phyloP scores from a whole-genome alignment of 2,329 filamentous ascomycete species.

The Fusarium scirpi region DNA sequence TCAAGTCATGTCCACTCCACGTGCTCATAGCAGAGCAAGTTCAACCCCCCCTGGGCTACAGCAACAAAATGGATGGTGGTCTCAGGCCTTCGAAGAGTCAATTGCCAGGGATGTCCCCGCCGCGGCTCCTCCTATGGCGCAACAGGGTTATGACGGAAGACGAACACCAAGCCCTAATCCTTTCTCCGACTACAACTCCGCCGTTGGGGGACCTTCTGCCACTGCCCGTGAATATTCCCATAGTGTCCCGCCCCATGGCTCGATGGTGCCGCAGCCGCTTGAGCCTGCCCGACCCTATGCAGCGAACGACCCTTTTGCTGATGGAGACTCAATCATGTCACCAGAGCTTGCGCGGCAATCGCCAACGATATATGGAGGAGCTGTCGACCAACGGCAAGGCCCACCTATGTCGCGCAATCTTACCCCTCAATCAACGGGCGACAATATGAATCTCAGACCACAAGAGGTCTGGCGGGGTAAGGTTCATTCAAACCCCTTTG shows the following conservation, averaged over 20 bases:
- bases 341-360: conserved; percentile 46
- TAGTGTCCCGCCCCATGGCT: conserved; percentile 56
- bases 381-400: conserved; percentile 63
- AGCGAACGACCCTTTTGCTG: conserved; percentile 60
- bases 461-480: conserved; percentile 62
- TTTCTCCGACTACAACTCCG: conserved; percentile 59
- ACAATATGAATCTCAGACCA: conserved; percentile 50
- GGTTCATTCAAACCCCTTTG: conserved; percentile 73
- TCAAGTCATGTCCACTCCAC: conserved; percentile 52
- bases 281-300: conserved; percentile 39
- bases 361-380: conserved; percentile 59
- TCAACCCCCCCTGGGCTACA: conserved; percentile 24
- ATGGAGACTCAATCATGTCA: conserved; percentile 58
- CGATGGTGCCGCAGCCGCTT: conserved; percentile 55
- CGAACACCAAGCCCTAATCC: conserved; percentile 39
- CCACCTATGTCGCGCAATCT: conserved; percentile 54
- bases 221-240: conserved; percentile 44
- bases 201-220: conserved; percentile 50
- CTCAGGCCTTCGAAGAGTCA: conserved; percentile 55
- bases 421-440: conserved; percentile 45
- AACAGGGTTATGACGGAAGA: conserved; percentile 31
- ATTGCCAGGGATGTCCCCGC: conserved; percentile 55
- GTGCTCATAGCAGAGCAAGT: conserved; percentile 17
- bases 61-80: conserved; percentile 57
- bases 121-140: conserved; percentile 34